phyloP scores from a whole-genome alignment of 331 rosid species.

The Quercus lobata region DNA sequence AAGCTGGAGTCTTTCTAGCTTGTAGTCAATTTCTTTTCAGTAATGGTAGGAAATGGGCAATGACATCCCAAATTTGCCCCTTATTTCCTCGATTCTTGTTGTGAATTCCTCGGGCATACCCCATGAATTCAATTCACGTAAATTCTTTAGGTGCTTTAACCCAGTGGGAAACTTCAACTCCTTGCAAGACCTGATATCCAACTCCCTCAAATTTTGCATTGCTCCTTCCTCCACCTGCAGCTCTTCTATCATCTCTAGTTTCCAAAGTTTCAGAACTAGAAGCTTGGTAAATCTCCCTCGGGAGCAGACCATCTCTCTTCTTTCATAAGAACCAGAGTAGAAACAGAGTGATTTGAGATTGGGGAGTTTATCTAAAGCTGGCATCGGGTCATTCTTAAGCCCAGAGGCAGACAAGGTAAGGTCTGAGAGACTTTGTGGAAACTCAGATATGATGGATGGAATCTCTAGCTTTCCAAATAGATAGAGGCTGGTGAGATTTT shows the following conservation, averaged over 20 bases:
- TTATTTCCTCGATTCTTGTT: too few species aligned
- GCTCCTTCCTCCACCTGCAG: background rate
- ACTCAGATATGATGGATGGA: too few species aligned
- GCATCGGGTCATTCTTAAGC: background rate
- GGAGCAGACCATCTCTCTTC: background rate
- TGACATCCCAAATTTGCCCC: too few species aligned
- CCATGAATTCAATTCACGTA: background rate
- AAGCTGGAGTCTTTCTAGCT: too few species aligned
- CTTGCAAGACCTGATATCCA: background rate
- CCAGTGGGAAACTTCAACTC: background rate
- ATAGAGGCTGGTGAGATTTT: too few species aligned
- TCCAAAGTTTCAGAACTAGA: background rate
- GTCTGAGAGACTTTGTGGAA: too few species aligned
- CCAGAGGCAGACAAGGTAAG: background rate
- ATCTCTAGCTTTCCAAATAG: too few species aligned
- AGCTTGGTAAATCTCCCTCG: background rate
- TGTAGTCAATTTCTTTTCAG: too few species aligned
- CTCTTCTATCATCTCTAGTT: background rate
- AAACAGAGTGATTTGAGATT: background rate
- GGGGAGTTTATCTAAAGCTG: background rate
- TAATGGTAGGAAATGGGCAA: too few species aligned
- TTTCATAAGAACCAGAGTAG: background rate
- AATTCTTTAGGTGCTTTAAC: background rate
- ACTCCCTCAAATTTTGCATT: background rate
- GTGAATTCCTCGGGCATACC: background rate